Conservation (phyloP, 78 protist species). For the Bigelowiella natans region DNA sequence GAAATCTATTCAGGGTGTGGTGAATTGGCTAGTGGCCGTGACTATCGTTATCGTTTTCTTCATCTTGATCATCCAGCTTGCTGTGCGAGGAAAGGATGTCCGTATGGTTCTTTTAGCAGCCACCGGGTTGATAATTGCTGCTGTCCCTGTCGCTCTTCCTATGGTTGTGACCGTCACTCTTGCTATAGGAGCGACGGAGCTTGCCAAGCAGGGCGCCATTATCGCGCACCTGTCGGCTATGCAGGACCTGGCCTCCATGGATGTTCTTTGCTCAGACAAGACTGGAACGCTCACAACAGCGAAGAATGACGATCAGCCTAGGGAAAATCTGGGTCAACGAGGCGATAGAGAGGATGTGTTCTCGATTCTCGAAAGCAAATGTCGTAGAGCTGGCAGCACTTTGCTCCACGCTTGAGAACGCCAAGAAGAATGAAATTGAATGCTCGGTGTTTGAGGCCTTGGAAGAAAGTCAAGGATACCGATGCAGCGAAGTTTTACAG, state of each 20-base stretch:
- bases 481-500: too few species aligned
- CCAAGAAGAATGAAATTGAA: too few species aligned
- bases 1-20: background rate
- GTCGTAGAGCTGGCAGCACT: too few species aligned
- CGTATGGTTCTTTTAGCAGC: background rate
- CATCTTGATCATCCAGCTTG: background rate
- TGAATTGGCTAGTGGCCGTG: background rate
- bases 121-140: background rate
- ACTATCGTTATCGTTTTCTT: background rate
- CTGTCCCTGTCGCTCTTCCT: slow-evolving; percentile 68
- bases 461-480: too few species aligned
- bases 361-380: too few species aligned
- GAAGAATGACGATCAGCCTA: background rate
- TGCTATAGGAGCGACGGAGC: slow-evolving; percentile 67
- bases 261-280: slow-evolving; percentile 41
- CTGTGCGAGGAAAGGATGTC: background rate
- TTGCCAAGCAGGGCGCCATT: too few species aligned
- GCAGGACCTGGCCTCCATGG: slow-evolving; percentile 54
- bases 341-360: too few species aligned
- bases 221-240: slow-evolving; percentile 71
- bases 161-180: slow-evolving; percentile 66
- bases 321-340: too few species aligned
- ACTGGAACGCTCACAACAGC: background rate
- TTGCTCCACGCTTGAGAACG: too few species aligned
- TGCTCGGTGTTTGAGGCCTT: too few species aligned